A percentile compares a stretch with the other conserved stretches of the same genome.
phyloP scores from a whole-genome alignment of 495 filamentous ascomycete genomes.

The Penicillium maclennaniae region DNA sequence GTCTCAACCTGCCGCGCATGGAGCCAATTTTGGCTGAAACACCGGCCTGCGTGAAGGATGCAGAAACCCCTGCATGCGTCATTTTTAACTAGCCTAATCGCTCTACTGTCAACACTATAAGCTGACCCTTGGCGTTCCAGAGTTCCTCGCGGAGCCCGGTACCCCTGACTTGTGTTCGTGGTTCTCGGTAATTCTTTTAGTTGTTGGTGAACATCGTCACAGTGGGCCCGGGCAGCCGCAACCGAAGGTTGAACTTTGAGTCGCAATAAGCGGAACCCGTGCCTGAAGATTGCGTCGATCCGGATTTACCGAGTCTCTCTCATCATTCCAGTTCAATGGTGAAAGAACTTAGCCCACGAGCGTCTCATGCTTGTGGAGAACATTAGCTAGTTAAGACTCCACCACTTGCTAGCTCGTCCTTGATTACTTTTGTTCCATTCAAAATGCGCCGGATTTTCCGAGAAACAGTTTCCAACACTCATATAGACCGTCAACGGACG shows the following conservation, averaged over 20 bases:
- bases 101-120: no score
- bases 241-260: neutral
- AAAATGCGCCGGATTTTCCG: conserved; percentile 5
- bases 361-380: neutral
- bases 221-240: conserved; percentile 7
- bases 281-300: conserved; percentile 8
- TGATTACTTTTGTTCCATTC: neutral
- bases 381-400: neutral
- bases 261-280: neutral
- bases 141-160: no score
- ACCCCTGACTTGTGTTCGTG: no score
- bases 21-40: no score
- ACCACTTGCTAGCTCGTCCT: neutral
- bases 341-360: neutral
- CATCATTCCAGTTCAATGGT: neutral
- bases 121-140: no score
- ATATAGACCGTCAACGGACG: neutral
- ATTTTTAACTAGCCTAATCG: no score
- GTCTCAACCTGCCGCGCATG: no score
- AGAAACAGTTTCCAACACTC: neutral
- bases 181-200: conserved; percentile 1
- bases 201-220: neutral
- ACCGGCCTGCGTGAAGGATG: no score
- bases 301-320: conserved; percentile 9
- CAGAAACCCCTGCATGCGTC: no score